Base-by-base conservation (phyloP, 371 early-diverging fungal genomes). In the Haplosporangium sp. region DNA sequence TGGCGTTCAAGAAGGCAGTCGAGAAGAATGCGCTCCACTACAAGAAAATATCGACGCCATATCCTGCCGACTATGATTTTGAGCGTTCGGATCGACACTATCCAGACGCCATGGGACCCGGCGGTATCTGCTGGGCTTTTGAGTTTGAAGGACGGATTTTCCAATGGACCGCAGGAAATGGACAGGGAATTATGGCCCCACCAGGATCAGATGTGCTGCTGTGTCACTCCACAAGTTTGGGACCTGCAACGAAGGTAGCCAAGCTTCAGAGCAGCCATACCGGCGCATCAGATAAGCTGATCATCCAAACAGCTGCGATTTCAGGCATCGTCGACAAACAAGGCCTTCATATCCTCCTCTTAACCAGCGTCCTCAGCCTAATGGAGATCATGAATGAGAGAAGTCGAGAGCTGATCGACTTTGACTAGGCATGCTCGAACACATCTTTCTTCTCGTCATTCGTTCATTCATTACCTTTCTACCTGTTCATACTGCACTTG, bases 241-340 rank as follows among this genome's bases (percentile, higher is more conserved):
- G 77, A 62, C 77, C 77, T 5, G 67, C 66, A 0, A 77, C 77
- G 36, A 67, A 51, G 46, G 71, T 77, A 1, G 77, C 77, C 41
- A 77, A 71, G 62, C 60, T 77, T 4, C 77, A 77, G 52, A 75
- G 75, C 65, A 77, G 71, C 56, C 77, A 77, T 45, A 71, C 72
- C 0, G 77, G 77, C 5, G 71, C 71, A 10, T 70, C 77, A 5
- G 77, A 77, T 54, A 66, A 67, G 52, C 53, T 77, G 36, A 70
- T 71, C 40, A 67, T 77, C 43, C 61, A 67, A 6, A 37, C 67
- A 0, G 52, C 64, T 0, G 41, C 77, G 0, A 70, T 67, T 10
- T 51, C 64, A 13, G 63, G 47, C 55, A 72, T 71, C 9, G 36
- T 55, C 11, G 77, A 77, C 64, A 77, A 77, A 54, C 21, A 59